Evolutionary conservation across 2,329 filamentous ascomycete genomes (phyloP).

Genomic region (Aspergillus sp.): DNA sequence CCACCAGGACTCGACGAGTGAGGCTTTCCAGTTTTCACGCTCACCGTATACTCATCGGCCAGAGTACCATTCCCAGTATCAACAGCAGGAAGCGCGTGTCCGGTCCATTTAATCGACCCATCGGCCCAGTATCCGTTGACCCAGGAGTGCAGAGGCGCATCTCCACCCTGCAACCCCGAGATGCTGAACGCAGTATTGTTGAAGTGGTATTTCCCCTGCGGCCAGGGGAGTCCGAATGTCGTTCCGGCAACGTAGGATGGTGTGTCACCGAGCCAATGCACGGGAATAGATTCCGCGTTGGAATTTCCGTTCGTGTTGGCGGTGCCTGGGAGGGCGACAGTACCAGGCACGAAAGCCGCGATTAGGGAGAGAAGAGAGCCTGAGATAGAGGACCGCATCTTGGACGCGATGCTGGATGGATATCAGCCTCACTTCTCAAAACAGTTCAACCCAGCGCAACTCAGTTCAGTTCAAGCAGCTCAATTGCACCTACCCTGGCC

Average conservation of each 20-base stretch:
- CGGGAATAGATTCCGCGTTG: background rate
- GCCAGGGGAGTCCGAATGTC: slow-evolving; percentile 48
- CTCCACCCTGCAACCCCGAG: slow-evolving; percentile 12
- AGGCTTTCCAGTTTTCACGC: background rate
- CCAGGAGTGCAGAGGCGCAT: slow-evolving; percentile 53
- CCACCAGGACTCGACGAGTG: background rate
- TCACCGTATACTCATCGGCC: slow-evolving; percentile 17
- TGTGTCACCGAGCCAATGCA: slow-evolving; percentile 42
- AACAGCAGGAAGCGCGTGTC: slow-evolving; percentile 53
- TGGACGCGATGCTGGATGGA: no score
- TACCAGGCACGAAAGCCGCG: no score
- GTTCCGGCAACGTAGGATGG: slow-evolving; percentile 38
- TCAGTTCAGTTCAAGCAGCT: no score
- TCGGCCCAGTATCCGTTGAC: slow-evolving; percentile 61
- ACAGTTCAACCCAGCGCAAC: no score
- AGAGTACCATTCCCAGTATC: slow-evolving; percentile 25
- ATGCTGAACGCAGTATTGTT: slow-evolving; percentile 41
- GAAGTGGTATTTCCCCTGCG: slow-evolving; percentile 40
- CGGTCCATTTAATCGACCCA: slow-evolving; percentile 62
- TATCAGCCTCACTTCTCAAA: no score
- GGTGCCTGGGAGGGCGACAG: no score
- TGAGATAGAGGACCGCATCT: no score
- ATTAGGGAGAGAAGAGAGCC: no score
- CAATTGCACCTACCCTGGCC: no score
- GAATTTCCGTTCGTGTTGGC: background rate